phyloP scores from a whole-genome alignment of 257 asterid species.

The Thymus quinquecostatus region DNA sequence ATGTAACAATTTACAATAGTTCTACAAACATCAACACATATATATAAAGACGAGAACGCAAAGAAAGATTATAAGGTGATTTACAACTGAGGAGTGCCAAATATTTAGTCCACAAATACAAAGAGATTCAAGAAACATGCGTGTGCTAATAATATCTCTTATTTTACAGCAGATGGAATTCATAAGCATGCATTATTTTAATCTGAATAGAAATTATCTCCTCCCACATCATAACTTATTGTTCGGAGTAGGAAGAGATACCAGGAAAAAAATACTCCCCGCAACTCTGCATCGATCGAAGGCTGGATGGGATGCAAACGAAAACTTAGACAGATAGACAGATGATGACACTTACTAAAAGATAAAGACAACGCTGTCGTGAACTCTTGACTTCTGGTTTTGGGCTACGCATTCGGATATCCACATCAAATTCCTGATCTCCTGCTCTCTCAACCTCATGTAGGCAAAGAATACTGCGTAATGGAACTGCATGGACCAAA shows the following conservation, averaged over 20 bases:
- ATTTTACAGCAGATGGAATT: slow-evolving; percentile 30
- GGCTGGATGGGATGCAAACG: slow-evolving; percentile 26
- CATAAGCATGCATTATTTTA: slow-evolving; percentile 22
- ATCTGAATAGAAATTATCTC: slow-evolving; percentile 14
- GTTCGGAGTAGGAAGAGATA: slow-evolving; percentile 14
- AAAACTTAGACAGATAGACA: slow-evolving; percentile 31
- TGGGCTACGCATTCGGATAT: slow-evolving; percentile 96
- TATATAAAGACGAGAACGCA: background rate
- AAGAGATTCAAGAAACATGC: background rate
- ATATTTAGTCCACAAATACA: slow-evolving; percentile 19
- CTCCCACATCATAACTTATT: slow-evolving; percentile 35
- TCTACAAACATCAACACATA: background rate
- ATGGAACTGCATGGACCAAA: slow-evolving; percentile 70
- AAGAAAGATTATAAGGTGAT: background rate
- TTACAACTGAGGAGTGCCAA: slow-evolving; percentile 9
- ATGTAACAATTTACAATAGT: background rate
- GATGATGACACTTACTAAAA: slow-evolving; percentile 46
- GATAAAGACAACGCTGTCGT: slow-evolving; percentile 88
- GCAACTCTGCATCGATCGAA: slow-evolving; percentile 25
- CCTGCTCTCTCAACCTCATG: slow-evolving; percentile 93
- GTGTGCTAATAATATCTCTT: background rate
- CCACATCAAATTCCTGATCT: slow-evolving; percentile 98
- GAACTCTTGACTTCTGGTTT: slow-evolving; percentile 93
- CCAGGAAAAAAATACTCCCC: slow-evolving; percentile 25
- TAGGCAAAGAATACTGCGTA: slow-evolving; percentile 87